Percentiles rank a stretch among this genome's conserved stretches.
phyloP scores from a whole-genome alignment of 805 yeast species.

The Debaryomyces castellii region DNA sequence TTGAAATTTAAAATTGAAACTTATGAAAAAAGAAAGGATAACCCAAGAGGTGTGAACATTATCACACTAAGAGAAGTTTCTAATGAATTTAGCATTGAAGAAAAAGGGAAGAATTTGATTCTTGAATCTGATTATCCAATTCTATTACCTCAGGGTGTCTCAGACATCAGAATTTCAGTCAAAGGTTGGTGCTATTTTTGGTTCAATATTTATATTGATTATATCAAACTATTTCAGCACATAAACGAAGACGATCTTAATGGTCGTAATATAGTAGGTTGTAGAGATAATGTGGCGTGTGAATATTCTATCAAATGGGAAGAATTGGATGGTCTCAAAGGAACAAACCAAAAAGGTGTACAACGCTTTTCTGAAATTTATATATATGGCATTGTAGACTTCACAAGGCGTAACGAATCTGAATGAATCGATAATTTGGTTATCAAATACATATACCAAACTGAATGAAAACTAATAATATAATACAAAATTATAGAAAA shows the following conservation, averaged over 20 bases:
- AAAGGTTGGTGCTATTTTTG: slow-evolving; percentile 24
- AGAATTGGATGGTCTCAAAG: slow-evolving; percentile 67
- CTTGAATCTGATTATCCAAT: slow-evolving; percentile 3
- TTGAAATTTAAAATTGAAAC: slow-evolving; percentile 6
- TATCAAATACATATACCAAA: too few species aligned
- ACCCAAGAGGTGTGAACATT: slow-evolving; percentile 5
- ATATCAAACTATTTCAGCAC: background rate
- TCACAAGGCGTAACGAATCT: too few species aligned
- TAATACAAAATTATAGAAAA: too few species aligned
- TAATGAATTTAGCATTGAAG: background rate
- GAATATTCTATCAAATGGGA: slow-evolving; percentile 20
- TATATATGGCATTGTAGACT: slow-evolving; percentile 15
- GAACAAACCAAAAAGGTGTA: slow-evolving; percentile 54
- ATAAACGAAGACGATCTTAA: background rate
- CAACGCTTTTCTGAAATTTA: slow-evolving; percentile 52
- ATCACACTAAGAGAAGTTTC: slow-evolving; percentile 1
- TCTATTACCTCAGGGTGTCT: slow-evolving; percentile 1
- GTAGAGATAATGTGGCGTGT: background rate
- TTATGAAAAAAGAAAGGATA: background rate
- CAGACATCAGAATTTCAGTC: slow-evolving; percentile 16
- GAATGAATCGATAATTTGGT: too few species aligned
- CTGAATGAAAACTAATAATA: too few species aligned
- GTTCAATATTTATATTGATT: slow-evolving; percentile 20
- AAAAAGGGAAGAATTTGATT: background rate
- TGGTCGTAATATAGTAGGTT: background rate